Evolutionary conservation across 805 yeast genomes (phyloP).

Genomic region (Kregervanrija fluxuum): DNA sequence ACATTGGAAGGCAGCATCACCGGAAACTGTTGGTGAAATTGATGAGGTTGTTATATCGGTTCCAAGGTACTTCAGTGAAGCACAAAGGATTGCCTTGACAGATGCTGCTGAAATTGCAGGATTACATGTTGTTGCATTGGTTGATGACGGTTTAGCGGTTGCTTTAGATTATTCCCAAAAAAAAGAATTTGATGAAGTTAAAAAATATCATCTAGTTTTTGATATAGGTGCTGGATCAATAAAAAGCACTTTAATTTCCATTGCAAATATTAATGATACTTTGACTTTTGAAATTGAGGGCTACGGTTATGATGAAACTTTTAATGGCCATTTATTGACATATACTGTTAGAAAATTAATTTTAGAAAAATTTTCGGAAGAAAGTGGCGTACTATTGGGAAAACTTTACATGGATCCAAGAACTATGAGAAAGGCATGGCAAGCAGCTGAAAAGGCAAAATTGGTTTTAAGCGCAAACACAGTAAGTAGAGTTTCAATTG

Average conservation of each 20-base stretch:
- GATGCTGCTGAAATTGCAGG: conserved; percentile 73
- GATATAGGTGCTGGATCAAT: conserved; percentile 95
- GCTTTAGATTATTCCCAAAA: conserved; percentile 70
- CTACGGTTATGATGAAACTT: conserved; percentile 53
- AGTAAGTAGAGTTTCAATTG: conserved; percentile 73
- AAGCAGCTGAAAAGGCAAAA: conserved; percentile 86
- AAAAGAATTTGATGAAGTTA: conserved; percentile 37
- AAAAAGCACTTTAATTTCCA: conserved; percentile 74
- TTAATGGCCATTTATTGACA: conserved; percentile 79
- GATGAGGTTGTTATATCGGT: conserved; percentile 69
- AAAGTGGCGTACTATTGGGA: conserved; percentile 5
- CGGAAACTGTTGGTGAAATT: conserved; percentile 42
- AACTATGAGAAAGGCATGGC: conserved; percentile 61
- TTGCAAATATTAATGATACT: conserved; percentile 36
- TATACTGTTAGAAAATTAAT: conserved; percentile 54
- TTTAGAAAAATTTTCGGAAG: conserved; percentile 45
- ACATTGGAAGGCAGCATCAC: conserved; percentile 47
- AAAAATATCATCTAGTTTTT: conserved; percentile 62
- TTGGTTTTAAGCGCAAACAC: conserved; percentile 78
- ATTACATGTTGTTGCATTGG: conserved; percentile 54
- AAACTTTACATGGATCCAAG: conserved; percentile 40
- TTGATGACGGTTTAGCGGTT: conserved; percentile 90
- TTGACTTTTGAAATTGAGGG: conserved; percentile 58
- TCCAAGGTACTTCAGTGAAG: conserved; percentile 61
- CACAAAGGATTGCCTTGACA: conserved; percentile 61